Base-by-base conservation (phyloP, 2,329 filamentous ascomycete species). In the Lasiodiplodia sp. region DNA sequence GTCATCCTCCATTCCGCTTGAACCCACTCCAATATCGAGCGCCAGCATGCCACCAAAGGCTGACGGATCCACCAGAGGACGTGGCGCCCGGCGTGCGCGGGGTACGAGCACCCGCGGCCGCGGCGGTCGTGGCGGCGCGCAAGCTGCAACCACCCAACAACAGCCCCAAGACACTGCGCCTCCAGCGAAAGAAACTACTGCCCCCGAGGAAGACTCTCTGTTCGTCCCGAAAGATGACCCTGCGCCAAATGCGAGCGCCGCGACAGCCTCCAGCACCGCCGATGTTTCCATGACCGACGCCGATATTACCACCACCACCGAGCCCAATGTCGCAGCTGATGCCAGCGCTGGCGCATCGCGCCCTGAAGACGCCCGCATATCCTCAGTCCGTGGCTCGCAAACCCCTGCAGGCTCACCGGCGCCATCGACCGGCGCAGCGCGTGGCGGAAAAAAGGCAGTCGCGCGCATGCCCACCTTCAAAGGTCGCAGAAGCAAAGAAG, bases 401-500 rank as follows among this genome's bases (percentile, higher is more conserved):
- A 67, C 65, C 16, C 65, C 65, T 14, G 55, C 65, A 2, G 56
- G 23, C 3, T 70, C 73, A 55, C 73, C 75, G 23, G 72, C 73
- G n/a, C 68, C 75, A 10, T 78, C 77, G 1, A 75, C 74, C 3
- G 75, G 76, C 23, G 74, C 75, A 21, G 72, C 70, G 5, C 70
- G 73, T 66, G 75, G 77, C 31, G 70, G 62, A 6, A 79, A 77
- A 67, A 75, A 75, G 62, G 71, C 73, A n/a, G 31, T 55, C 18
- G 67, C 71, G 37, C 70, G 73, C 8, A 76, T 78, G 63, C 83
- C 83, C 4, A 80, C 79, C 47, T 83, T 82, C 68, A 80, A 77
- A 18, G 81, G 80, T 14, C 77, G 83, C 65, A 74, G 83, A 66
- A 84, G 80, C 69, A 82, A 83, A 70, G 79, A 80, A 52, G 79